Percentiles rank a stretch among this genome's conserved stretches.
Conservation (phyloP, 148 eudicot genomes). For the Vaccinium macrocarpon region DNA sequence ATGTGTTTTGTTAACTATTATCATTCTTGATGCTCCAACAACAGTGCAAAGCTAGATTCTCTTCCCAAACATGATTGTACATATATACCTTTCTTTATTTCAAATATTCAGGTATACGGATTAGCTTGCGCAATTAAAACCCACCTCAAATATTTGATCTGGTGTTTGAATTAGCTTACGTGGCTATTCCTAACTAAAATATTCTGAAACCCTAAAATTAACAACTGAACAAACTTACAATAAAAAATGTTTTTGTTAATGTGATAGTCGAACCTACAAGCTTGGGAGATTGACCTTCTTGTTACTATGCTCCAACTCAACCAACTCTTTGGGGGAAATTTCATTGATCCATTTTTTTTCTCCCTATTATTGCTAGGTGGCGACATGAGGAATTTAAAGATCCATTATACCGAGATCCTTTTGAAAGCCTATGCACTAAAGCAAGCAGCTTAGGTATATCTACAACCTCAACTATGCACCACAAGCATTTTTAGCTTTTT, state of each 20-base stretch:
- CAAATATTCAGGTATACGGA: too few species aligned
- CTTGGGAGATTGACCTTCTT: too few species aligned
- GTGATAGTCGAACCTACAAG: too few species aligned
- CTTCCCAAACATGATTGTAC: background rate
- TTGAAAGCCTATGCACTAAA: background rate
- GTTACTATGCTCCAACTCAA: too few species aligned
- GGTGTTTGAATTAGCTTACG: too few species aligned
- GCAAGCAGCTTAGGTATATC: background rate
- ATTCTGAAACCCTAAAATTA: background rate
- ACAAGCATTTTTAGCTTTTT: background rate
- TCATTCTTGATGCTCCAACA: background rate
- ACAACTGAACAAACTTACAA: background rate
- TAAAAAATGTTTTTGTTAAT: background rate
- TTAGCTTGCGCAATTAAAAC: too few species aligned
- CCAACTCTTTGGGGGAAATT: background rate
- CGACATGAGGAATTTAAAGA: constrained; percentile 12
- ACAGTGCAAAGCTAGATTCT: background rate
- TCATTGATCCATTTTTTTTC: background rate
- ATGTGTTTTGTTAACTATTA: background rate
- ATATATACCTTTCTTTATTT: background rate
- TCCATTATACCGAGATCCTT: background rate
- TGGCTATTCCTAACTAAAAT: background rate
- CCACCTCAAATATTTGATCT: too few species aligned
- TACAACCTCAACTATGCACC: background rate
- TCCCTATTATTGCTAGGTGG: background rate